phyloP scores from a whole-genome alignment of 768 basidiomycete species.

The Psilocybe subaeruginosa region DNA sequence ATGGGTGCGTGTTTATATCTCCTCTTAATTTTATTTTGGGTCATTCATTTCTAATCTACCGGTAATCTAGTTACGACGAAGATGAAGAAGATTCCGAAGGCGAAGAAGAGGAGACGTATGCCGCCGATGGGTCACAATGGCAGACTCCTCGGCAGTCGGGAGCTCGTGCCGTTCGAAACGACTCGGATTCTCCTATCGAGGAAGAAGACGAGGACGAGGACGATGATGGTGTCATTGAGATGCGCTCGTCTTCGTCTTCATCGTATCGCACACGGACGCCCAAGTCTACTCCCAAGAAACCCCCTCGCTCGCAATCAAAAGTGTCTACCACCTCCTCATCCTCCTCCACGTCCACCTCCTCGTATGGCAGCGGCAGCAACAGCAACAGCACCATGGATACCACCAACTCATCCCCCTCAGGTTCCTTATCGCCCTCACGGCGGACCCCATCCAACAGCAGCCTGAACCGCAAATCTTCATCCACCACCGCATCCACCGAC shows the following conservation, averaged over 20 bases:
- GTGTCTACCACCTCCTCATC: conserved; percentile 47
- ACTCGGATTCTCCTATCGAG: conserved; percentile 37
- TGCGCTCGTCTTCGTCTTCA: conserved; percentile 44
- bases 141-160: conserved; percentile 25
- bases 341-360: conserved; percentile 32
- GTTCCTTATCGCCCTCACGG: conserved; percentile 27
- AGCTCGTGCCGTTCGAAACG: conserved; percentile 36
- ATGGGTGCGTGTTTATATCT: conserved; percentile 50
- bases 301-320: conserved; percentile 44
- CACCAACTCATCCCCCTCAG: conserved; percentile 22
- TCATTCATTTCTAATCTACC: conserved; percentile 8
- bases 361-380: conserved; percentile 19
- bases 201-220: conserved; percentile 41
- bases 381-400: conserved; percentile 16
- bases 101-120: conserved; percentile 50
- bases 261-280: conserved; percentile 13
- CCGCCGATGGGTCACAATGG: conserved; percentile 26
- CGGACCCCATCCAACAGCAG: conserved; percentile 15
- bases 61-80: conserved; percentile 60
- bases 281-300: conserved; percentile 23
- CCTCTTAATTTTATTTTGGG: conserved; percentile 1
- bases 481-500: conserved; percentile 1
- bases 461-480: conserved; percentile 16
- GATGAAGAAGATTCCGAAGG: conserved; percentile 58
- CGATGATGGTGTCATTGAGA: conserved; percentile 62